Base-by-base conservation (phyloP, 345 rosid species). In the Eucalyptus pumila region DNA sequence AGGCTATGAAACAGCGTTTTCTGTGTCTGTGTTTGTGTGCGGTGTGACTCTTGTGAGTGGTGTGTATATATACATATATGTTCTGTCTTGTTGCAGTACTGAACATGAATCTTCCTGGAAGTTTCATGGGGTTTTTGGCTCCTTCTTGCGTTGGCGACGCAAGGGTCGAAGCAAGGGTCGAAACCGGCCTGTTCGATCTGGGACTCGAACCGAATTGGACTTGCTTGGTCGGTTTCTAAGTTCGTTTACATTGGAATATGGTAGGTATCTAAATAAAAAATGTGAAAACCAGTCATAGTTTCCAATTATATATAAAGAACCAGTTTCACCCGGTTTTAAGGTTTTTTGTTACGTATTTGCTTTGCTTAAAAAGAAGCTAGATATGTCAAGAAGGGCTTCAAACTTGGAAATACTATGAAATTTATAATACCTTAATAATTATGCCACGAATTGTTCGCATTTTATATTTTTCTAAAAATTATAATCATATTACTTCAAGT, bases 41-140 rank as follows among this genome's bases (percentile, higher is more conserved):
- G 7, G 30, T 21, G 85, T 40, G 30, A 42, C 47, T 40, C 30
- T 15, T n/a, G 76, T 65, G 47, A 76, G 47, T 4, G 37, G 11
- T n/a, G 40, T 0, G 32, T 65, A 76, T 76, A 76, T 76, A 76
- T 76, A 23, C 27, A 19, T 21, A 1, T n/a, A n/a, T 15, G 76
- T n/a, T 65, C 8, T 27, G 69, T 15, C n/a, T 30, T 62, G 45
- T 16, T 19, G 26, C 26, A 34, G 45, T 12, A 14, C 11, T 7
- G 23, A 37, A 2, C 24, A 24, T 12, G 90, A 89, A 89, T 87
- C 89, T 90, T 90, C 91, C 69, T 1, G 85, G 91, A 90, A 90
- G 89, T 42, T 90, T 90, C 89, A 23, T 58, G 12, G 40, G 40
- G 7, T 8, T 80, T 88, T 88, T 26, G 42, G 11, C 6, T 60